Conservation (phyloP, 371 early-diverging fungal species). For the Mortierella sp. region DNA sequence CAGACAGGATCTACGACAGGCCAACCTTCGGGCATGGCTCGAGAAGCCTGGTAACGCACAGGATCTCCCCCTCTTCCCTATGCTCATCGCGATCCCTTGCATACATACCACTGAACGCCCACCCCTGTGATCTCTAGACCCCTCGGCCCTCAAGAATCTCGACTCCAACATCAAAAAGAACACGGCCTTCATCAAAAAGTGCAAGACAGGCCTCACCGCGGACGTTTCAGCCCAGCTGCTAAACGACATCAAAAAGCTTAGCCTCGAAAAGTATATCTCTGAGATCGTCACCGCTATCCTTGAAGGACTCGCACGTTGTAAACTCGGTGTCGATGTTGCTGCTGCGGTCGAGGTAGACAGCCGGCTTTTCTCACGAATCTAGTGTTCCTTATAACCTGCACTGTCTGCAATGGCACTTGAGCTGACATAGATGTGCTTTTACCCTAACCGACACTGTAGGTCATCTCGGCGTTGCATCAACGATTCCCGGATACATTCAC, state of each 20-base stretch:
- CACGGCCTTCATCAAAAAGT: constrained; percentile 93
- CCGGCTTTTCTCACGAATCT: too few species aligned
- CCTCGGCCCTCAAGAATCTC: constrained; percentile 64
- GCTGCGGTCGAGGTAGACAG: constrained; percentile 84
- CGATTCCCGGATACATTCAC: constrained; percentile 89
- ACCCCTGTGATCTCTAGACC: constrained; percentile 17
- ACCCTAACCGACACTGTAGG: constrained; percentile 55
- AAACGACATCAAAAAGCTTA: constrained; percentile 86
- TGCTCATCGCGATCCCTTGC: too few species aligned
- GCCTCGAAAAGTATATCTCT: constrained; percentile 95
- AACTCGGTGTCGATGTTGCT: constrained; percentile 75
- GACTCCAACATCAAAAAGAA: constrained; percentile 98
- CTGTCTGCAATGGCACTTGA: not conserved
- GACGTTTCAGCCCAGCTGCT: constrained; percentile 77
- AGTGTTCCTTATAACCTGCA: too few species aligned
- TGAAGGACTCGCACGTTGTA: constrained; percentile 81
- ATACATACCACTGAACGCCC: not conserved
- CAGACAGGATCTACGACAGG: constrained; percentile 47
- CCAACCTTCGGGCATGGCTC: constrained; percentile 51
- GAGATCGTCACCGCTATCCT: constrained; percentile 88
- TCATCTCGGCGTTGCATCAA: constrained; percentile 90
- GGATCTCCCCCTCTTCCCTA: too few species aligned
- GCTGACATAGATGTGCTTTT: too few species aligned
- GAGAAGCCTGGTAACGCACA: constrained; percentile 33
- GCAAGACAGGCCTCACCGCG: constrained; percentile 83